Evolutionary conservation across 1,284 basidiomycete genomes (phyloP), one percentile per base, ranked within the genome.

Genomic region (Ganoderma meredithae): DNA sequence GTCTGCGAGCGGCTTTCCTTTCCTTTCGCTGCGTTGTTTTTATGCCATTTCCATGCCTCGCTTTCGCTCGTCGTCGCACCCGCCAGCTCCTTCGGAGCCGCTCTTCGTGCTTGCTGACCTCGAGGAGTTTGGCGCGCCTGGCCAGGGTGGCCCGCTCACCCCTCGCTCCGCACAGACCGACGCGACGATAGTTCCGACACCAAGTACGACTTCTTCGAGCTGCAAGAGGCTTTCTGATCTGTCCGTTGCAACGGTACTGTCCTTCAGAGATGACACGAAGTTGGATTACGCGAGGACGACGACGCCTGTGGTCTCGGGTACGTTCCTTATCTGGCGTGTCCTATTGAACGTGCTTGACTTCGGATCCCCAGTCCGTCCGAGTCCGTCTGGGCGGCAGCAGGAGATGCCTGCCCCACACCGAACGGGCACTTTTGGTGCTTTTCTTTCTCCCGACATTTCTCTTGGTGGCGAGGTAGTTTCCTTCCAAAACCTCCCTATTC

Each of bases 71-170:
- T 39, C 58, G 40, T 27, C 58, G 22, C 58, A 39, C 39, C 58
- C 58, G 6, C 22, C 58, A 60, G 58, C 22, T 2, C 47, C 47
- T 9, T 41, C 40, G 31, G 67, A 70, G 44, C 65, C 69, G 44
- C 63, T 70, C 10, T n/a, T 61, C 6, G 62, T 63, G 19, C 62
- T 72, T 19, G 67, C 67, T 6, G 65, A 70, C 49, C 39, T 72
- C 47, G 69, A 70, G 58, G 71, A 72, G 63, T 72, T 72, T 31
- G 71, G 67, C 1, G 49, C 69, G 17, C 69, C 69, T 7, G 67
- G 67, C 19, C 52, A 64, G 27, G 59, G 44, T n/a, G 41, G 64
- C 2, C 63, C 58, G 15, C 5, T 64, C n/a, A 60, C 60, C 5
- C 12, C 31, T 3, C 19, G 17, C 6, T n/a, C n/a, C 44, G 25